Base-by-base conservation (phyloP, 495 filamentous ascomycete species). In the Penicillium canariense region DNA sequence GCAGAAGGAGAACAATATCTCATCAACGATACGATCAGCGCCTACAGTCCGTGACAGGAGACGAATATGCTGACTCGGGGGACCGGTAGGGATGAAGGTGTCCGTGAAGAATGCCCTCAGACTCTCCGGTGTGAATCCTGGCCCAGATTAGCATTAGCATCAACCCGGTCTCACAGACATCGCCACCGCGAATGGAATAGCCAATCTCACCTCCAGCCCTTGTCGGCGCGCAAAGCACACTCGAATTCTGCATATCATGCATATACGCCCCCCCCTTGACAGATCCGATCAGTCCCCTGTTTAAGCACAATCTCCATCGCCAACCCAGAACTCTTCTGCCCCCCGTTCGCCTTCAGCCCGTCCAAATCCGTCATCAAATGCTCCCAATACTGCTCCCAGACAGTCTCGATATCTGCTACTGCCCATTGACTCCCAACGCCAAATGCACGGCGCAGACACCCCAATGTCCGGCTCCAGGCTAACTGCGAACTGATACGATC, bases 31-130 rank as follows among this genome's bases (percentile, higher is more conserved):
- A 11, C 77, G 75, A 66, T 85, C 81, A 0, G 75, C 64, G 2
- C 82, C 83, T 6, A 83, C 68, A 0, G 90, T 94, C 25, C 90
- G 76, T 9, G 85, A 88, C 8, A 93, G 64, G 5, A 94, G 79
- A 47, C 86, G 84, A 51, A 91, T 75, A 31, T 69, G 68, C 25
- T 87, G 79, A 30, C 83, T 84, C 0, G 74, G 76, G 0, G 89
- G 87, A 25, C 89, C 87, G 49, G 74, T 70, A 10, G 85, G 83
- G 44, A 92, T 83, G 63, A 93, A 94, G 54, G 83, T 79, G 32
- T 86, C 63, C 9, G 74, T 72, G 61, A 93, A 93, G 61, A 95
- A 96, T 5, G 69, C 58, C 1, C 75, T 75, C 15, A 94, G 68
- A 15, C 51, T 50, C 8, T 58, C 39, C 2, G 59, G 50, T 20